Evolutionary conservation across 2,329 filamentous ascomycete species (phyloP).

Genomic region (Xylaria sp.): DNA sequence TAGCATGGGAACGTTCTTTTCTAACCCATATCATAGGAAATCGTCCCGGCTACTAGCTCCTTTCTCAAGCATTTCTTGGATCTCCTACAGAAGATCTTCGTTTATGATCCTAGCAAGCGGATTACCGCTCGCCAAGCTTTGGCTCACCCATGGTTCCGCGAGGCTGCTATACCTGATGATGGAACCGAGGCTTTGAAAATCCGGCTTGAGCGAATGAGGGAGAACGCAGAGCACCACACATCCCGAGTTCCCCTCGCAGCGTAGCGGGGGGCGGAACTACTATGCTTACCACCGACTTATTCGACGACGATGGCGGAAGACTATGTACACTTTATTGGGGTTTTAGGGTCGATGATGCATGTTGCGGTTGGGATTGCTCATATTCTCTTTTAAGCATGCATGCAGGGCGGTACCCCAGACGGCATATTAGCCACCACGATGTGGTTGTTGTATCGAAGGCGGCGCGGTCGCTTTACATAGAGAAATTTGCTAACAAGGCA

Average conservation of each 20-base stretch:
- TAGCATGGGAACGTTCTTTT: neutral
- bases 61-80: slow-evolving; percentile 61
- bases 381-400: slow-evolving; percentile 20
- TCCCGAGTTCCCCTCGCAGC: slow-evolving; percentile 21
- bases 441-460: slow-evolving; percentile 24
- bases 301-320: slow-evolving; percentile 23
- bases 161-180: slow-evolving; percentile 57
- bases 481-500: slow-evolving; percentile 23
- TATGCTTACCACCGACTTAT: slow-evolving; percentile 11
- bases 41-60: slow-evolving; percentile 54
- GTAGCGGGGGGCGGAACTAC: slow-evolving; percentile 15
- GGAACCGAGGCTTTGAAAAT: slow-evolving; percentile 65
- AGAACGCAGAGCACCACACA: slow-evolving; percentile 34
- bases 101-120: slow-evolving; percentile 60
- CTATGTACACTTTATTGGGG: slow-evolving; percentile 23
- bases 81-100: slow-evolving; percentile 60
- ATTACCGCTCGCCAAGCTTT: slow-evolving; percentile 63
- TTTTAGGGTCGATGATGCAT: slow-evolving; percentile 23
- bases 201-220: slow-evolving; percentile 47
- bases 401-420: slow-evolving; percentile 12
- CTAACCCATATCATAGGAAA: slow-evolving; percentile 46
- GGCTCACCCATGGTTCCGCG: slow-evolving; percentile 64
- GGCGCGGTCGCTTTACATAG: slow-evolving; percentile 28
- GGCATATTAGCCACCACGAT: slow-evolving; percentile 28
- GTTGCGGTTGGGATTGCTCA: slow-evolving; percentile 21